Percentiles rank a stretch among this genome's conserved stretches.
Conservation (phyloP, 2,329 filamentous ascomycete species). For the Trichophyton schoenleinii region DNA sequence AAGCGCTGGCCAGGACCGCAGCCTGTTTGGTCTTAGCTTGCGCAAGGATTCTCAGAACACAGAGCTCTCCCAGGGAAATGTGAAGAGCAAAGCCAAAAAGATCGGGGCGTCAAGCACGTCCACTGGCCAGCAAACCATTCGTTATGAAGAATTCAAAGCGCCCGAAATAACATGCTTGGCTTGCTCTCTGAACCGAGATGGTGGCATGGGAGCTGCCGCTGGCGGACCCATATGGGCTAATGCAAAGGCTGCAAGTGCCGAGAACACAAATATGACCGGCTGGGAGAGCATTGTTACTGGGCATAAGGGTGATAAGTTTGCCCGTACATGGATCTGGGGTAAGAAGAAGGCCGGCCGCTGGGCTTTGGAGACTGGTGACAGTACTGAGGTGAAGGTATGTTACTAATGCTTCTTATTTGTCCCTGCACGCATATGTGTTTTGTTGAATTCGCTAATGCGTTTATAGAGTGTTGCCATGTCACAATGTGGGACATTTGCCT, state of each 20-base stretch:
- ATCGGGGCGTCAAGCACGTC: slow-evolving; percentile 9
- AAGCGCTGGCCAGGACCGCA: slow-evolving; percentile 77
- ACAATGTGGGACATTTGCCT: slow-evolving; percentile 82
- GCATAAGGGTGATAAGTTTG: slow-evolving; percentile 70
- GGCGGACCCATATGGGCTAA: slow-evolving; percentile 78
- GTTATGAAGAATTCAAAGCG: slow-evolving; percentile 54
- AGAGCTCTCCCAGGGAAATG: slow-evolving; percentile 80
- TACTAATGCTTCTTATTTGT: not conserved
- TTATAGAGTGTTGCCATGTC: slow-evolving; percentile 68
- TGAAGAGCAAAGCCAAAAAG: slow-evolving; percentile 83
- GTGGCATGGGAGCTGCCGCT: slow-evolving; percentile 74
- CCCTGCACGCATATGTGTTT: not conserved
- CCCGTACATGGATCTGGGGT: slow-evolving; percentile 97
- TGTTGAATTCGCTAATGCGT: slow-evolving; percentile 8
- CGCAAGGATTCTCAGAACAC: slow-evolving; percentile 86
- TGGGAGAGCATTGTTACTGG: slow-evolving; percentile 97
- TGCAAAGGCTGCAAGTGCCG: slow-evolving; percentile 50
- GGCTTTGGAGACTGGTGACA: slow-evolving; percentile 79
- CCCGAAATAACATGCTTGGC: slow-evolving; percentile 86
- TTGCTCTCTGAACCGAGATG: slow-evolving; percentile 84
- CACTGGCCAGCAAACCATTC: slow-evolving; percentile 12
- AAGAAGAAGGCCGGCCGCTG: slow-evolving; percentile 84
- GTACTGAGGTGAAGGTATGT: slow-evolving; percentile 53
- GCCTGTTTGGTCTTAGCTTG: slow-evolving; percentile 92
- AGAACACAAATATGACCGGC: slow-evolving; percentile 67